These are phyloP conservation scores for Tulasnella sp. DNA, from an alignment of 768 basidiomycete genomes.

Conservation along the genomic window DNA sequence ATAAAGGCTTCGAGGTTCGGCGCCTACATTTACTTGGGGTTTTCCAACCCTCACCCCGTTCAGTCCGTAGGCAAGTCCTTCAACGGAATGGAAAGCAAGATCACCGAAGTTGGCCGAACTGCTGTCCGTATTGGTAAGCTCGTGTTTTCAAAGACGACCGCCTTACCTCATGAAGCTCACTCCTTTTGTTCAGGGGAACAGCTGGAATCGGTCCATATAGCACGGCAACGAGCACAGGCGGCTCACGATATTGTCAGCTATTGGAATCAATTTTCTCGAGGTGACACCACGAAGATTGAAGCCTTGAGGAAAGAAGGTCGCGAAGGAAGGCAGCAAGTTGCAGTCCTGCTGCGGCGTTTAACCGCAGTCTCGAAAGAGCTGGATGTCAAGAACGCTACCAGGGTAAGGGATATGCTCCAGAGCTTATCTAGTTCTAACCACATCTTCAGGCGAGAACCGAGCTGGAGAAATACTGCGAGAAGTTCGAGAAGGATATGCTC, in stretches of 20 bases:
- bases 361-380: slow-evolving; percentile 89
- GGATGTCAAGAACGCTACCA: slow-evolving; percentile 73
- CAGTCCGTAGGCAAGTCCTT: slow-evolving; percentile 87
- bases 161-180: neutral
- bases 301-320: slow-evolving; percentile 77
- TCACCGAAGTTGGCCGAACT: slow-evolving; percentile 88
- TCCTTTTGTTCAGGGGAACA: slow-evolving; percentile 67
- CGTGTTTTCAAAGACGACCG: neutral
- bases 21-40: neutral
- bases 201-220: slow-evolving; percentile 86
- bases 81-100: slow-evolving; percentile 78
- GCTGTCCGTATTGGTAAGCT: slow-evolving; percentile 82
- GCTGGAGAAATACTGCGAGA: slow-evolving; percentile 96
- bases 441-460: slow-evolving; percentile 68
- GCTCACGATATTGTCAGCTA: slow-evolving; percentile 89
- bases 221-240: slow-evolving; percentile 86
- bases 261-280: slow-evolving; percentile 84
- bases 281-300: slow-evolving; percentile 67
- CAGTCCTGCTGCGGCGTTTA: slow-evolving; percentile 75
- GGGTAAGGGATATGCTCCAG: slow-evolving; percentile 39
- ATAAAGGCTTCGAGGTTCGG: slow-evolving; percentile 85
- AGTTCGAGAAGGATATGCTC: slow-evolving; percentile 98
- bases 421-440: neutral
- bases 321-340: slow-evolving; percentile 81
- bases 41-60: neutral